Conservation (phyloP, 768 basidiomycete genomes). For the Auricularia auricula-judae region DNA sequence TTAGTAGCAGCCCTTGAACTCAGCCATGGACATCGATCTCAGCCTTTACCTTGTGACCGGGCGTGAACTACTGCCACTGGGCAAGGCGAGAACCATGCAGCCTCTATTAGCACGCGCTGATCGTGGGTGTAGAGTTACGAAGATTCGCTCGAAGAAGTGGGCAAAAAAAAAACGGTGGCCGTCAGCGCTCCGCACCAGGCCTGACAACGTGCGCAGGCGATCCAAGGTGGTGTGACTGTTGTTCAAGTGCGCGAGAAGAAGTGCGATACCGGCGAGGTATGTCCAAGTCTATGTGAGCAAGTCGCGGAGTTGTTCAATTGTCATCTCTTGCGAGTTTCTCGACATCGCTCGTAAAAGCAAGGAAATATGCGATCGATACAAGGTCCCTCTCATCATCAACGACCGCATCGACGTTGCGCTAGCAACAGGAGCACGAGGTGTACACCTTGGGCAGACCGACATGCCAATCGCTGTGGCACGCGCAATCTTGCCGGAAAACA, state of each 20-base stretch:
- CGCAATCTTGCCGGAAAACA: constrained; percentile 50
- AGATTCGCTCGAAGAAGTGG: constrained; percentile 64
- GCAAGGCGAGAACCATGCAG: constrained; percentile 40
- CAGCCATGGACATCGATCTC: not conserved
- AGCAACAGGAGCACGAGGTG: constrained; percentile 62
- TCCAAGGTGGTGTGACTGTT: constrained; percentile 79
- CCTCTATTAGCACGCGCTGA: not conserved
- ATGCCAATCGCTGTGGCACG: constrained; percentile 62
- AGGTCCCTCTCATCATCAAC: constrained; percentile 78
- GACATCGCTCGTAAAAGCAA: constrained; percentile 61
- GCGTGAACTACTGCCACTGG: constrained; percentile 59
- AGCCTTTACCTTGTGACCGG: constrained; percentile 79
- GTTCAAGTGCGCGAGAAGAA: constrained; percentile 87
- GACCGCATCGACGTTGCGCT: constrained; percentile 82
- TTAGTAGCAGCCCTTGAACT: too few relatives aligned
- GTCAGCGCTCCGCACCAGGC: not conserved
- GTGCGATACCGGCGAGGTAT: constrained; percentile 67
- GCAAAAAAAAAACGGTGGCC: not conserved
- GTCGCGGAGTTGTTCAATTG: not conserved
- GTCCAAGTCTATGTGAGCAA: constrained; percentile 12
- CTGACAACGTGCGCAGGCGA: constrained; percentile 36
- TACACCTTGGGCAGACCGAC: constrained; percentile 86
- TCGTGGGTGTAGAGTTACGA: constrained; percentile 43
- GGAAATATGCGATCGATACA: constrained; percentile 59
- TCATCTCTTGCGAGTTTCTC: constrained; percentile 47